A percentile compares a stretch with the other conserved stretches of the same genome.
Conservation (phyloP, 176 grass and related monocot species). For the Oryza coarctata region DNA sequence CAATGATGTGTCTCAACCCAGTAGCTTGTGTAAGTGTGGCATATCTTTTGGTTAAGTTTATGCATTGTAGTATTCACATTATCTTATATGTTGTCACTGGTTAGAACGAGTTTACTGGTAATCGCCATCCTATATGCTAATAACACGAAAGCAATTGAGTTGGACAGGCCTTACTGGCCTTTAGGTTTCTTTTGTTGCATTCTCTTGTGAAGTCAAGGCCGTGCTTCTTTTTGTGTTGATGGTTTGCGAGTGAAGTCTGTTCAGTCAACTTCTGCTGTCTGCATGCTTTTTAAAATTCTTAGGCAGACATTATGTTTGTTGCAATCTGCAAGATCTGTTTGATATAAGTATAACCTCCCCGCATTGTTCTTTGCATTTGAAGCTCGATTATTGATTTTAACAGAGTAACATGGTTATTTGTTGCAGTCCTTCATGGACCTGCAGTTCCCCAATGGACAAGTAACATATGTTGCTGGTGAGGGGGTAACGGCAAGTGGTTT, state of each 20-base stretch:
- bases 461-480: constrained; percentile 90
- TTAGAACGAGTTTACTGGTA: background rate
- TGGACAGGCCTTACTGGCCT: background rate
- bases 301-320: background rate
- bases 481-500: constrained; percentile 82
- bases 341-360: background rate
- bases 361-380: background rate
- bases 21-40: constrained; percentile 60
- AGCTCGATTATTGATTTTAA: constrained; percentile 1
- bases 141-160: background rate
- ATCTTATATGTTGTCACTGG: background rate
- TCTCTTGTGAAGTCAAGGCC: background rate
- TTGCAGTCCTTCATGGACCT: constrained; percentile 92
- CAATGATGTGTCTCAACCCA: constrained; percentile 81
- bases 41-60: background rate
- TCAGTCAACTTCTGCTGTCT: background rate
- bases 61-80: background rate
- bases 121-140: background rate
- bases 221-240: background rate
- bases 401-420: constrained; percentile 10
- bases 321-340: background rate
- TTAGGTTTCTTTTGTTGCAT: background rate
- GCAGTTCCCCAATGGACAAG: constrained; percentile 95
- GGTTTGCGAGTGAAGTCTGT: background rate
- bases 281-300: background rate